Base-by-base conservation (phyloP, 2,329 filamentous ascomycete species). In the Cylindrodendrum hubeiense region DNA sequence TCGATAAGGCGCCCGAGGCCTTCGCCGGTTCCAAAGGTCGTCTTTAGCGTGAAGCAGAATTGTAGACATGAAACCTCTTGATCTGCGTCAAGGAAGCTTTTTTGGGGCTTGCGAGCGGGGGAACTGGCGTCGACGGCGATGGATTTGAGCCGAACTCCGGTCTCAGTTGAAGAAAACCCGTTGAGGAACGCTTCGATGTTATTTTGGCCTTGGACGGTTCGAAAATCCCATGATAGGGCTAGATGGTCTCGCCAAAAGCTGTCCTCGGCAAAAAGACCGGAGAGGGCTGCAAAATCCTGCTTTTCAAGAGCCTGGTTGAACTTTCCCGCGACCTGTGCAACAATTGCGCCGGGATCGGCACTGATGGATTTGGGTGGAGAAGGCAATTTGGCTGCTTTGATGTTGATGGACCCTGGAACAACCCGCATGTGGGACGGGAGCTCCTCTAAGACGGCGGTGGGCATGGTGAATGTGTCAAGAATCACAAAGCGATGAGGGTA, bases 241-340 rank as follows among this genome's bases (percentile, higher is more conserved):
- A 90, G 78, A 41, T 89, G 86, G 70, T 90, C 88, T 9, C 87
- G 82, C 88, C 87, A 90, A 75, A 83, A 88, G 58, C 85, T 83
- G 22, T 84, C 78, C 1, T 78, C 67, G 2, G 80, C 50, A 47
- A 74, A 74, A n/a, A 73, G 53, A 3, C 66, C 54, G 0, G 80
- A 70, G 1, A 84, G 41, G 1, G 72, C 68, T 2, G 65, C 30
- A 41, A 79, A 71, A 53, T 86, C 78, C 3, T 78, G 72, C 10
- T 70, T 72, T 3, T 69, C 59, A 0, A 89, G 67, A 1, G 75
- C 74, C 12, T 76, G 64, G 70, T 86, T 87, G 70, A 88, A 72
- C 1, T 66, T 60, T 0, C 74, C 56, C 9, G 86, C 34, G 5
- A 55, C n/a, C 2, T 37, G 43, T 6, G 33, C 22, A 43, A 50